Conservation (phyloP, 768 basidiomycete species). For the Brasilioporus rufonigricans region DNA sequence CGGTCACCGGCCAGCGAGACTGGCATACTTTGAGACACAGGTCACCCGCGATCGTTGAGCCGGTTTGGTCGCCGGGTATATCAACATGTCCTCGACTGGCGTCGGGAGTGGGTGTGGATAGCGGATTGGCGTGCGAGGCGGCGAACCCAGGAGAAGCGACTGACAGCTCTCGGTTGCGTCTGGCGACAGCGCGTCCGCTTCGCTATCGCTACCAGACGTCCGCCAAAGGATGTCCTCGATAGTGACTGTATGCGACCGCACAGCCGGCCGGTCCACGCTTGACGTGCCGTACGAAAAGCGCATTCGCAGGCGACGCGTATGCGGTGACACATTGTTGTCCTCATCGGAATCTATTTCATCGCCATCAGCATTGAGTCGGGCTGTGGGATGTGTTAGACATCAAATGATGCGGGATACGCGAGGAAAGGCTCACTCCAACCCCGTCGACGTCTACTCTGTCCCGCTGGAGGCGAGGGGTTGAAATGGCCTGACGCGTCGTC, state of each 20-base stretch:
- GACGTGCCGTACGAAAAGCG: conserved; percentile 24
- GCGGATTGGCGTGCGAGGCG: conserved; percentile 10
- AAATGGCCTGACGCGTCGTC: conserved; percentile 8
- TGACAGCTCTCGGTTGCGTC: conserved; percentile 20
- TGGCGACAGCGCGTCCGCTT: conserved; percentile 16
- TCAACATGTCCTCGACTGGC: conserved; percentile 52
- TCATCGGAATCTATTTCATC: conserved; percentile 63
- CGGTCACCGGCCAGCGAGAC: conserved; percentile 30
- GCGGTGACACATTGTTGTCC: conserved; percentile 51
- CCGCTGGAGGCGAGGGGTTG: conserved; percentile 9
- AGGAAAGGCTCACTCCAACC: conserved; percentile 31
- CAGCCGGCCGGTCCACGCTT: conserved; percentile 27
- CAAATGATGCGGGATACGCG: not conserved
- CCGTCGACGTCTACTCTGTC: conserved; percentile 29
- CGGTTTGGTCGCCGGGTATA: conserved; percentile 15
- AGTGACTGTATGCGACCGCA: conserved; percentile 29
- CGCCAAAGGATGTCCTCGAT: conserved; percentile 25
- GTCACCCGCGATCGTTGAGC: conserved; percentile 11
- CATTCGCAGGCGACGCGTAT: conserved; percentile 48
- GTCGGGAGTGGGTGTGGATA: conserved; percentile 52
- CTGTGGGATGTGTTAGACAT: conserved; percentile 22
- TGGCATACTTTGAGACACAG: conserved; percentile 29
- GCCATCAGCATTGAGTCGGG: conserved; percentile 48
- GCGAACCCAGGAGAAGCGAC: conserved; percentile 11
- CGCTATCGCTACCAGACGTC: conserved; percentile 24